Conservation (phyloP, 2,329 filamentous ascomycete species). For the Fusarium anthophilum region DNA sequence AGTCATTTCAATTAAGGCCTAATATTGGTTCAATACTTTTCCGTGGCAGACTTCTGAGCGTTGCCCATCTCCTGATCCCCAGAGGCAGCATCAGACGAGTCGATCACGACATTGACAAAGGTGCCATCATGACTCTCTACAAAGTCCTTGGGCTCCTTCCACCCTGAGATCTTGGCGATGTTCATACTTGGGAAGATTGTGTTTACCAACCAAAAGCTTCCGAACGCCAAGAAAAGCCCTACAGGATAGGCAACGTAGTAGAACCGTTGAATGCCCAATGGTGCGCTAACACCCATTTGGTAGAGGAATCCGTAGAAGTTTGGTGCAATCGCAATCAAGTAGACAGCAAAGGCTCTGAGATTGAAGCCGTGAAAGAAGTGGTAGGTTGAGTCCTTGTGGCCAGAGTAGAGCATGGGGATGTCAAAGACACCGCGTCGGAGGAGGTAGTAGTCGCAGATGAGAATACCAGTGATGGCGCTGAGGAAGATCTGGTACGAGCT, state of each 20-base stretch:
- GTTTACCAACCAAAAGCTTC: not conserved
- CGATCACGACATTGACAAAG: not conserved
- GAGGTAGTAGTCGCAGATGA: slow-evolving; percentile 16
- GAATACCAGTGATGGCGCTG: slow-evolving; percentile 1
- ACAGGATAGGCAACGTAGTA: not conserved
- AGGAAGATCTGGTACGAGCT: slow-evolving; percentile 18
- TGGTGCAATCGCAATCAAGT: not conserved
- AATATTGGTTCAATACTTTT: not conserved
- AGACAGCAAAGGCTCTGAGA: not conserved
- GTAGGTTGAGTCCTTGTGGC: not conserved
- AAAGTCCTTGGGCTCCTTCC: not conserved
- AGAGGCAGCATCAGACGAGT: not conserved
- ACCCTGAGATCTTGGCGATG: not conserved
- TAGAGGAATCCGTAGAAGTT: slow-evolving; percentile 13
- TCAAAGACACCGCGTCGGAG: not conserved
- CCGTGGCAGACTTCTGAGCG: rapidly evolving
- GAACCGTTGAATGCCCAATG: not conserved
- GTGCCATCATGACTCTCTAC: not conserved
- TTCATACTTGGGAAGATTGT: not conserved
- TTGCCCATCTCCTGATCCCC: not conserved
- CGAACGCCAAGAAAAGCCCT: not conserved
- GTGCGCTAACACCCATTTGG: slow-evolving; percentile 1
- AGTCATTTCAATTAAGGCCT: rapidly evolving
- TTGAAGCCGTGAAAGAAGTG: slow-evolving; percentile 11
- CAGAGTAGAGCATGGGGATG: slow-evolving; percentile 1